Percentiles rank a stretch among this genome's conserved stretches.
Evolutionary conservation across 139 green algal genomes (phyloP).

Genomic region (Desmodesmus armatus): DNA sequence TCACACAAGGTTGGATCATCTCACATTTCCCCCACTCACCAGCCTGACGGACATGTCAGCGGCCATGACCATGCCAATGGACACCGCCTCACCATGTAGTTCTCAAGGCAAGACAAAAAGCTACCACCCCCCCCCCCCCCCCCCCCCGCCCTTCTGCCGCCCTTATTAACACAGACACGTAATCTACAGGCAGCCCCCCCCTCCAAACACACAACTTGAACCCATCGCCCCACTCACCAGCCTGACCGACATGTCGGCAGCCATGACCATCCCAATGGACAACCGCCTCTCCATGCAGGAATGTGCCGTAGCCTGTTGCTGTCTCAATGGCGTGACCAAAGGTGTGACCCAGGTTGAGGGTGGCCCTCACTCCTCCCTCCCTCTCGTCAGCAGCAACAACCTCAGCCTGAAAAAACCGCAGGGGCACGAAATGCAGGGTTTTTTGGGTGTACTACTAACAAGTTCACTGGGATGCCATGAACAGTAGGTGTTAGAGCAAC

Average conservation of each 20-base stretch:
- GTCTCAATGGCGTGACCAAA: conserved; percentile 99
- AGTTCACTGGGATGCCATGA: no score
- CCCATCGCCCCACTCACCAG: conserved; percentile 75
- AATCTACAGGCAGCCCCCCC: conserved; percentile 89
- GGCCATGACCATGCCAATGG: conserved; percentile 95
- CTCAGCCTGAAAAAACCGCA: conserved; percentile 58
- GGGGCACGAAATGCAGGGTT: neutral
- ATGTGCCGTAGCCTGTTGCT: conserved; percentile 65
- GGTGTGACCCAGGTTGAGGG: conserved; percentile 98
- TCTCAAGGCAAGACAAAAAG: no score
- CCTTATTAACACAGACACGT: no score
- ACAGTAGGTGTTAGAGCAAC: no score
- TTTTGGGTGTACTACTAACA: no score
- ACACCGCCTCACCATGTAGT: conserved; percentile 98
- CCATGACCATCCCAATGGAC: conserved; percentile 94
- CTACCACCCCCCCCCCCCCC: no score
- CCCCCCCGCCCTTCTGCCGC: no score
- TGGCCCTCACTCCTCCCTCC: conserved; percentile 96
- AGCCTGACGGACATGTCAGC: conserved; percentile 91
- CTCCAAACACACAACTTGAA: conserved; percentile 80
- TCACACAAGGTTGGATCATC: neutral
- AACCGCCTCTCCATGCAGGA: conserved; percentile 94
- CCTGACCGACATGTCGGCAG: conserved; percentile 90
- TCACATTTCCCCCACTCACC: conserved; percentile 50
- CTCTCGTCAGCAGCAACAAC: conserved; percentile 95